Percentiles rank a stretch among this genome's conserved stretches.
These are phyloP conservation scores for Gnetum montanum DNA, from an alignment of 75 land plant genomes.

Conservation along the genomic window DNA sequence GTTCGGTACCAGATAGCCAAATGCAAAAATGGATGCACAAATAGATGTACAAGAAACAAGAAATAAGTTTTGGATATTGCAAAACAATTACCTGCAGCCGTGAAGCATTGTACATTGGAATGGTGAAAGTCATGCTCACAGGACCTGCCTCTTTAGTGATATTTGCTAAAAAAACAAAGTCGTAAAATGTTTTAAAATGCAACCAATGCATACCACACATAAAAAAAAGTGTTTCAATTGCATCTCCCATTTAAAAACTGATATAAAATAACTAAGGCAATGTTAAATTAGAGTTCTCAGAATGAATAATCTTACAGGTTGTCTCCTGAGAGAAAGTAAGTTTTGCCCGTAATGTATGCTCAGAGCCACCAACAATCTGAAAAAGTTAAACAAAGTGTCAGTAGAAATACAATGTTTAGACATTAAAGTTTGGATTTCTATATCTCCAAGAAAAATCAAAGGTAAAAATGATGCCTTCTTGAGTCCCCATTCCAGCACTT, in stretches of 20 bases:
- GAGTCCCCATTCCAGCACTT: conserved; percentile 74
- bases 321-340: conserved; percentile 87
- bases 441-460: not conserved
- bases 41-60: not conserved
- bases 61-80: not conserved
- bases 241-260: too few relatives aligned
- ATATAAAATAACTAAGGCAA: too few relatives aligned
- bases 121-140: conserved; percentile 89
- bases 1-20: not conserved
- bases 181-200: too few relatives aligned
- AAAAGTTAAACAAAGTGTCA: conserved; percentile 2
- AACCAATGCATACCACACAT: not conserved
- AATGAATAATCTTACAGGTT: conserved; percentile 77
- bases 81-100: conserved; percentile 57
- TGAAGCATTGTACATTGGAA: conserved; percentile 92
- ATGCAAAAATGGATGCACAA: not conserved
- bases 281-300: too few relatives aligned
- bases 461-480: conserved; percentile 52
- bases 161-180: conserved; percentile 37
- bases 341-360: conserved; percentile 83
- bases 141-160: conserved; percentile 89
- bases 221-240: too few relatives aligned
- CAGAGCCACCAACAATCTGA: conserved; percentile 95
- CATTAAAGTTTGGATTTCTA: not conserved
- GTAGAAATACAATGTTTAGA: not conserved